These are phyloP conservation scores for Mrakia hoshinonis DNA, from an alignment of 768 basidiomycete species.

Conservation along the genomic window DNA sequence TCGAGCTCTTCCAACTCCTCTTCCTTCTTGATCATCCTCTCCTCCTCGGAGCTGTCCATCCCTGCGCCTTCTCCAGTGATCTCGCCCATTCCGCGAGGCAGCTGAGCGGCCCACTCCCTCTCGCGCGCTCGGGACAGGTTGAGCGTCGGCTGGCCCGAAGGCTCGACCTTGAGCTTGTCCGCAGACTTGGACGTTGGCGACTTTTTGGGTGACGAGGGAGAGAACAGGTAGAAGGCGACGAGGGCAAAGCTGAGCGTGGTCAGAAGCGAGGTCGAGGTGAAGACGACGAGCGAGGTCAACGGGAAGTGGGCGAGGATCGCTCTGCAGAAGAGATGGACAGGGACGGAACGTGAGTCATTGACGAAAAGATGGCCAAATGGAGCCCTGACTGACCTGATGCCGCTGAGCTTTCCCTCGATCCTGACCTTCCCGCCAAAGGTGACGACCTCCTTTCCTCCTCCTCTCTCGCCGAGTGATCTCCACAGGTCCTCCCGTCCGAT, in stretches of 20 bases:
- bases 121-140: conserved; percentile 21
- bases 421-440: conserved; percentile 11
- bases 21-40: neutral
- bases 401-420: conserved; percentile 18
- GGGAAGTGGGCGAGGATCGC: conserved; percentile 6
- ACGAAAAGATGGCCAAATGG: neutral
- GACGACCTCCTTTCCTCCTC: conserved; percentile 11
- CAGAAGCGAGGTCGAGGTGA: conserved; percentile 13
- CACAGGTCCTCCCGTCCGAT: conserved; percentile 17
- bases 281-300: conserved; percentile 4
- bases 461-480: neutral
- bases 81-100: conserved; percentile 11
- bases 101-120: conserved; percentile 11
- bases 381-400: conserved; percentile 7
- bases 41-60: conserved; percentile 15
- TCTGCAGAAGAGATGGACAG: neutral
- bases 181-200: neutral
- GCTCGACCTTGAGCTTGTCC: neutral
- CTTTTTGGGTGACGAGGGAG: neutral
- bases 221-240: conserved; percentile 13
- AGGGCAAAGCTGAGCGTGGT: conserved; percentile 12
- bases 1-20: conserved; percentile 8
- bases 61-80: conserved; percentile 8
- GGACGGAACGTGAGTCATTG: too few species aligned
- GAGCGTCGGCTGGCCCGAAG: neutral